Conservation (phyloP, 768 basidiomycete species). For the Termitomyces heimii region DNA sequence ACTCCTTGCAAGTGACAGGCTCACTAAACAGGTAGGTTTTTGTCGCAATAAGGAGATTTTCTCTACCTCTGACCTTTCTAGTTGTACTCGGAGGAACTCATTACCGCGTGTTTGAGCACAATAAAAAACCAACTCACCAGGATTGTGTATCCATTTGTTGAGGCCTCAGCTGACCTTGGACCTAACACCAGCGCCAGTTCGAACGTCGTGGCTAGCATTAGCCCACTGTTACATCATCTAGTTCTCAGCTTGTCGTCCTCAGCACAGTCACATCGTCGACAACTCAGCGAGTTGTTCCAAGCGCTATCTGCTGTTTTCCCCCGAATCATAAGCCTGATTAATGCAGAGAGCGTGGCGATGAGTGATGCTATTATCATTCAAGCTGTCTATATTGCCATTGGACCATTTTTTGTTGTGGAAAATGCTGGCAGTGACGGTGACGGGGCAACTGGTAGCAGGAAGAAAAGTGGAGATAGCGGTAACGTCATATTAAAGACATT, state of each 20-base stretch:
- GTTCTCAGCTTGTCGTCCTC: slow-evolving; percentile 33
- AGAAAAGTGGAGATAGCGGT: slow-evolving; percentile 53
- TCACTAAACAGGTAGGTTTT: slow-evolving; percentile 73
- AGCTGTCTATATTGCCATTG: slow-evolving; percentile 88
- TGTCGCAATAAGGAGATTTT: too few species aligned
- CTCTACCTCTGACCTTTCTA: slow-evolving; percentile 20
- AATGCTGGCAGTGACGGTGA: slow-evolving; percentile 48
- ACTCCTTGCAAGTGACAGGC: slow-evolving; percentile 68
- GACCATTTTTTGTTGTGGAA: slow-evolving; percentile 90
- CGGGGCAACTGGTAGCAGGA: slow-evolving; percentile 20
- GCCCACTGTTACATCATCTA: slow-evolving; percentile 48
- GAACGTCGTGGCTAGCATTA: slow-evolving; percentile 24
- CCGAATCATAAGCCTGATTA: slow-evolving; percentile 68
- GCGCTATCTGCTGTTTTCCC: slow-evolving; percentile 67
- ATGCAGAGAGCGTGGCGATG: slow-evolving; percentile 69
- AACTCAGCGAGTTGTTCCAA: slow-evolving; percentile 68
- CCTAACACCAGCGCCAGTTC: slow-evolving; percentile 19
- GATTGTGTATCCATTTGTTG: slow-evolving; percentile 83
- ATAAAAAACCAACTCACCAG: slow-evolving; percentile 78
- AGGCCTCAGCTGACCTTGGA: slow-evolving; percentile 44
- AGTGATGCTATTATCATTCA: slow-evolving; percentile 90
- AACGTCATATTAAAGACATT: slow-evolving; percentile 59
- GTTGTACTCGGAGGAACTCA: slow-evolving; percentile 93
- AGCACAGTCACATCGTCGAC: slow-evolving; percentile 32
- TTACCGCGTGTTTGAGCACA: slow-evolving; percentile 67